Base-by-base conservation (phyloP, 352 stramenopile genomes). In the Hyaloperonospora brassicae region DNA sequence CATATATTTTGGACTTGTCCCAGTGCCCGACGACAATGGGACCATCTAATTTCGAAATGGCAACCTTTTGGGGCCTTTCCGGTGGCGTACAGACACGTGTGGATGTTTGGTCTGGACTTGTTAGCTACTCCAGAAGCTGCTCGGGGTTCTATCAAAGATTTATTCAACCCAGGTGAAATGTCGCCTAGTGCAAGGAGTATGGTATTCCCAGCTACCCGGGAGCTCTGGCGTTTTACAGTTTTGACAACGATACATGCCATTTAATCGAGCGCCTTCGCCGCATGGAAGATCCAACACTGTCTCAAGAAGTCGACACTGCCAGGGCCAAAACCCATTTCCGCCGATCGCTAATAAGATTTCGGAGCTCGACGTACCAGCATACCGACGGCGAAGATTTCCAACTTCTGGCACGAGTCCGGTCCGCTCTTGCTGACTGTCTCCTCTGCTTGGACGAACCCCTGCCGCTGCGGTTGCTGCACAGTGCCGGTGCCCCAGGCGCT, bases 221-320 rank as follows among this genome's bases (percentile, higher is more conserved):
- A 45, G 39, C 13, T 24, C 1, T 21, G 39, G 17, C 7, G 39
- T 24, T 45, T 45, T 24, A 39, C 22, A 0, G 14, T 8, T 47
- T 47, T 22, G 10, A 47, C 41, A 22, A 47, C 41, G n/a, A n/a
- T 47, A 47, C 41, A 47, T 47, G 1, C 0, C 21, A 31, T 47
- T 30, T 14, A 14, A 9, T 17, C n/a, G 41, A 47, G 41, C 17
- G 41, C 30, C 41, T 47, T 22, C 36, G 36, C 36, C 36, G 36
- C 36, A 21, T 42, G 36, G 10, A 42, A 42, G 36, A 42, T n/a
- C 2, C 41, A 34, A 17, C 21, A 27, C 6, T 47, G 41, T 21
- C 41, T 17, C 41, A 47, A 10, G 41, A 30, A 34, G 2, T 47
- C 25, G 14, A 47, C 41, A 21, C 13, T 22, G 41, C 41, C 13